These are phyloP conservation scores for Kernera saxatilis DNA, from an alignment of 345 rosid genomes.

Conservation along the genomic window DNA sequence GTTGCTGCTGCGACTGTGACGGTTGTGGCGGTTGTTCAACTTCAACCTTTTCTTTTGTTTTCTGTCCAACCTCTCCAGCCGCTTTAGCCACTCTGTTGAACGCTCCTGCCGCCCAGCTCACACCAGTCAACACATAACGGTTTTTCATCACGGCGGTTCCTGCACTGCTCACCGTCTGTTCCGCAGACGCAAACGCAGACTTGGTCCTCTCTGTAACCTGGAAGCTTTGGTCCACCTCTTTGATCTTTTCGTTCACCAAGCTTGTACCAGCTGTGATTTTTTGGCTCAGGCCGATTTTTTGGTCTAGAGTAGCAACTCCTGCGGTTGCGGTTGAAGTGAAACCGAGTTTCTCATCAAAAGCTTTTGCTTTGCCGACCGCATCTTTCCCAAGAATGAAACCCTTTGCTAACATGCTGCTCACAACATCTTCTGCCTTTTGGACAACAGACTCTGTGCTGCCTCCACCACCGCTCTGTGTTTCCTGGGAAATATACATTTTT, in stretches of 20 bases:
- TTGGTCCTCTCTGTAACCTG: constrained; percentile 93
- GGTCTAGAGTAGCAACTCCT: constrained; percentile 71
- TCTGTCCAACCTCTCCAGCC: constrained; percentile 86
- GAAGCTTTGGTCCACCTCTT: constrained; percentile 78
- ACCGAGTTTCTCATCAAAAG: constrained; percentile 77
- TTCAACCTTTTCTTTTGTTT: constrained; percentile 69
- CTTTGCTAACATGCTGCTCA: constrained; percentile 83
- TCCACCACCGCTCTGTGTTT: constrained; percentile 26
- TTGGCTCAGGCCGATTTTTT: constrained; percentile 69
- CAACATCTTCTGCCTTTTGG: constrained; percentile 88
- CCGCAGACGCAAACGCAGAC: constrained; percentile 72
- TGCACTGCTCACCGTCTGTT: constrained; percentile 78
- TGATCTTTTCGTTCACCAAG: constrained; percentile 71
- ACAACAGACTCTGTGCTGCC: constrained; percentile 49
- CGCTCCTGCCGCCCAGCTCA: constrained; percentile 81
- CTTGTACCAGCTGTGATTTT: constrained; percentile 73
- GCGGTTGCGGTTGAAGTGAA: constrained; percentile 77
- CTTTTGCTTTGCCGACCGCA: constrained; percentile 67
- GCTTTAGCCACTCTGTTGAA: constrained; percentile 74
- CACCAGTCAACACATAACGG: constrained; percentile 67
- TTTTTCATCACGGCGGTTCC: constrained; percentile 85
- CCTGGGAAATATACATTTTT: constrained; percentile 29
- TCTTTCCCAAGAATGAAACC: constrained; percentile 89
- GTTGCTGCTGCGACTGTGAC: constrained; percentile 14
- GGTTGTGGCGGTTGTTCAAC: constrained; percentile 44